Evolutionary conservation across 2,329 filamentous ascomycete species (phyloP), one percentile per base, ranked within the genome.

Genomic region (Colletotrichum sp.): DNA sequence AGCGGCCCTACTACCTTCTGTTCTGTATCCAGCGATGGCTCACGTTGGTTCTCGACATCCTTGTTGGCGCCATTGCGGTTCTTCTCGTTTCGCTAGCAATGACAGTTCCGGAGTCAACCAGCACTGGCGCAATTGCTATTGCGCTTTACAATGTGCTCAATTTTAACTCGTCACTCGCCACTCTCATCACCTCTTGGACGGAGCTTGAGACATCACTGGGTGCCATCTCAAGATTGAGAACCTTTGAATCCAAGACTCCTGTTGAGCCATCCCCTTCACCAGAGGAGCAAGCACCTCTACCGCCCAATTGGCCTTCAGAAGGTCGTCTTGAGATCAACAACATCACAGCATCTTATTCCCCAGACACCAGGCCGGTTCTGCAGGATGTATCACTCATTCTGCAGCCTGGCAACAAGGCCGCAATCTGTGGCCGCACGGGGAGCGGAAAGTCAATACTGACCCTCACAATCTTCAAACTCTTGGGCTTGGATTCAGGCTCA

Each of bases 11-110:
- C 8, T 82, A 90, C 71, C 79, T 88, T 8, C 81, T 89, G 12
- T 86, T 82, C 70, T 84, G 84, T 24, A 85, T 89, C 16, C 88
- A 89, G 73, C 81, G 85, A 29, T 90, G 87, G 87, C 79, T 89
- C 2, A 85, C 81, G 0, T 77, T 90, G 3, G 85, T 87, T 1
- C 77, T 90, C 12, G 86, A 89, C 72, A 77, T 90, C 4, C 31
- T 73, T 24, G 78, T 79, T 13, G 72, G 66, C 8, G 76, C 68
- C 1, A 61, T 76, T 2, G 78, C 78, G 1, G 59, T 78, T n/a
- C 74, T 77, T 2, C 76, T 80, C 9, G 75, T 78, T 0, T 66
- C 67, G 2, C 36, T 73, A 2, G 67, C 61, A 15, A 57, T 70
- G 36, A 38, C 73, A 8, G 74, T 72, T 2, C 66, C 66, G 2